These are phyloP conservation scores for Lobosporangium transversale DNA, from an alignment of 192 early-diverging fungal species.

Conservation along the genomic window DNA sequence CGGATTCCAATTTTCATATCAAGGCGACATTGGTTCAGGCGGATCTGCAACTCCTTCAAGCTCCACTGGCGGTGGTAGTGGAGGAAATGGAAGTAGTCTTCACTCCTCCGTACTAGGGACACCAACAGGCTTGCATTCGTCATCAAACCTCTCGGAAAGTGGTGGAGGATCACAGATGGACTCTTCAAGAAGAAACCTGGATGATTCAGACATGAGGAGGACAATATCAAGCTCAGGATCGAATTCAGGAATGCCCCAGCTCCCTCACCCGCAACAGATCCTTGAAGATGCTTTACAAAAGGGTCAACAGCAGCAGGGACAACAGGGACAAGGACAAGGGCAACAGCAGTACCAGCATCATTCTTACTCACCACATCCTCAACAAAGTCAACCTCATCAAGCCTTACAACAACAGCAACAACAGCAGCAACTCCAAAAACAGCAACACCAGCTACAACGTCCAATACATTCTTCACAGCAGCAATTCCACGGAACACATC, in stretches of 20 bases:
- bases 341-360: constrained; percentile 24
- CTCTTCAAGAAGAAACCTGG: constrained; percentile 16
- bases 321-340: too few species aligned
- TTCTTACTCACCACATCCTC: constrained; percentile 16
- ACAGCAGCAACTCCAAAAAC: constrained; percentile 16
- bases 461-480: constrained; percentile 1
- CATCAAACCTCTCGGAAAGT: too few species aligned
- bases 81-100: not conserved
- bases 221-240: constrained; percentile 1
- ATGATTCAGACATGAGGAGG: constrained; percentile 14
- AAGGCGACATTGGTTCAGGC: not conserved
- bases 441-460: constrained; percentile 15
- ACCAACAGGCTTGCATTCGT: constrained; percentile 20
- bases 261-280: constrained; percentile 45
- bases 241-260: constrained; percentile 3
- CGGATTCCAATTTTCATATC: constrained; percentile 24
- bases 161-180: constrained; percentile 24
- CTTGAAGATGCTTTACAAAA: constrained; percentile 43
- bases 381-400: not conserved
- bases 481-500: constrained; percentile 3
- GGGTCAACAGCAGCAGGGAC: constrained; percentile 12
- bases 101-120: constrained; percentile 16
- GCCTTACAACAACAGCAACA: constrained; percentile 3
- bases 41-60: not conserved
- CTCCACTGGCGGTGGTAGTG: not conserved